Evolutionary conservation across 176 grass and related monocot species (phyloP).

Genomic region (Alloteropsis semialata): DNA sequence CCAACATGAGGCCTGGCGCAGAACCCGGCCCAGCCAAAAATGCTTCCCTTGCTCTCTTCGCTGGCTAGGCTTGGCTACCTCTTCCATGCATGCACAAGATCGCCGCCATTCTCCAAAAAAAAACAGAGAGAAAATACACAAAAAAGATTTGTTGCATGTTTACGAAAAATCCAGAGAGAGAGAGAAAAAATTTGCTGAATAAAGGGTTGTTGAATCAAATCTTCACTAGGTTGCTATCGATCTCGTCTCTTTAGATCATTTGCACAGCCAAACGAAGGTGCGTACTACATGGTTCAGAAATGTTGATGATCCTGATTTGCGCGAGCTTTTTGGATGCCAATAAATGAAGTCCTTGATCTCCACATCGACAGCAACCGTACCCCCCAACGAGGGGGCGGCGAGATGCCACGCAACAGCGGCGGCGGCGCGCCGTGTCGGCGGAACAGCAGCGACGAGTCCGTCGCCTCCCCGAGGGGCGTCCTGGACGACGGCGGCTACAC

Average conservation of each 20-base stretch:
- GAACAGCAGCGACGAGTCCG: conserved; percentile 17
- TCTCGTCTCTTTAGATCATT: no score
- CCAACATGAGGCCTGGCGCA: not conserved
- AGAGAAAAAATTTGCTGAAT: not conserved
- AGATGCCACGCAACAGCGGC: not conserved
- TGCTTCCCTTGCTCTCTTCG: not conserved
- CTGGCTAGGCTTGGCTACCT: not conserved
- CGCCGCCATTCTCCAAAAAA: not conserved
- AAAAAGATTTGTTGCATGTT: not conserved
- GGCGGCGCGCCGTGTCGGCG: not conserved
- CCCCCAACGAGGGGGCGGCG: not conserved
- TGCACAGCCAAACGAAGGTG: no score
- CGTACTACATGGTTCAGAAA: no score
- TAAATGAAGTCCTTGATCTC: not conserved
- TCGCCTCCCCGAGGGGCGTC: conserved; percentile 37
- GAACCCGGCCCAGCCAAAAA: not conserved
- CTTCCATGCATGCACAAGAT: not conserved
- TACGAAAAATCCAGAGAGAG: not conserved
- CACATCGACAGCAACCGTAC: not conserved
- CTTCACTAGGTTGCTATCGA: no score
- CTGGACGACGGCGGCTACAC: not conserved
- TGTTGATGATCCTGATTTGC: no score
- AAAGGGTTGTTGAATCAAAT: no score
- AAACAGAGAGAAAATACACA: no score
- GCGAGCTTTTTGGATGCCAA: no score